These are phyloP conservation scores for Colletotrichum sp. DNA, from an alignment of 2,329 filamentous ascomycete genomes.

Conservation along the genomic window DNA sequence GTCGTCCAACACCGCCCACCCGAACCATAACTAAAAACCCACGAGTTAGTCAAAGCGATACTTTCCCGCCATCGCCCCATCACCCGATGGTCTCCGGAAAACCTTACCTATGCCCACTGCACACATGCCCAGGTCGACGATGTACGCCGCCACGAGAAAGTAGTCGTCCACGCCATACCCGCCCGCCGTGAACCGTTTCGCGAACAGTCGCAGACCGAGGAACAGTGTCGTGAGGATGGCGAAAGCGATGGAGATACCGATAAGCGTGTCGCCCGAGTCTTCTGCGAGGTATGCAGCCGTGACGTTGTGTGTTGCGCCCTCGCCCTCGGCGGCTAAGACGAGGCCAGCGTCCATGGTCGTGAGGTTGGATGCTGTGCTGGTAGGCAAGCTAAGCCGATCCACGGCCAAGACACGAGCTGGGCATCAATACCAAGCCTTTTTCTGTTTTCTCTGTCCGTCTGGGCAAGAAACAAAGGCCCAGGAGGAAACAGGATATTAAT, in stretches of 20 bases:
- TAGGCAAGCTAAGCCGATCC: slow-evolving; percentile 6
- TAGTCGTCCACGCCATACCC: slow-evolving; percentile 16
- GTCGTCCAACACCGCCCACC: slow-evolving; percentile 28
- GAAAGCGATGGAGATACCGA: slow-evolving; percentile 24
- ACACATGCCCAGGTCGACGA: slow-evolving; percentile 16
- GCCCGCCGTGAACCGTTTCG: slow-evolving; percentile 14
- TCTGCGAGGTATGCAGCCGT: slow-evolving; percentile 12
- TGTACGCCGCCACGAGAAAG: slow-evolving; percentile 12
- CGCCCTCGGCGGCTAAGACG: background rate
- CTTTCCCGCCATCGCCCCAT: background rate
- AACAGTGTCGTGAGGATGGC: slow-evolving; percentile 12
- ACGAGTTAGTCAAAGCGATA: background rate
- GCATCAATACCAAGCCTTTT: slow-evolving; percentile 1
- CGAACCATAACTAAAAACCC: slow-evolving; percentile 23
- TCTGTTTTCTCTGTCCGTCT: background rate
- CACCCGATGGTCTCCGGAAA: background rate
- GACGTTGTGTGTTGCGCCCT: background rate
- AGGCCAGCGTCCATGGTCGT: background rate
- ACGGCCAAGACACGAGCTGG: slow-evolving; percentile 11
- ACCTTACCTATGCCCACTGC: slow-evolving; percentile 12
- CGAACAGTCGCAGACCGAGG: slow-evolving; percentile 2
- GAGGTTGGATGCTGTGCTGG: background rate
- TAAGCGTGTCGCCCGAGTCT: slow-evolving; percentile 15
- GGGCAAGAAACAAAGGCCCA: background rate
- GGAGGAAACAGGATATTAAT: background rate